Evolutionary conservation across 1,284 basidiomycete genomes (phyloP), one percentile per base, ranked within the genome.

Genomic region (Heterobasidion parviporum): DNA sequence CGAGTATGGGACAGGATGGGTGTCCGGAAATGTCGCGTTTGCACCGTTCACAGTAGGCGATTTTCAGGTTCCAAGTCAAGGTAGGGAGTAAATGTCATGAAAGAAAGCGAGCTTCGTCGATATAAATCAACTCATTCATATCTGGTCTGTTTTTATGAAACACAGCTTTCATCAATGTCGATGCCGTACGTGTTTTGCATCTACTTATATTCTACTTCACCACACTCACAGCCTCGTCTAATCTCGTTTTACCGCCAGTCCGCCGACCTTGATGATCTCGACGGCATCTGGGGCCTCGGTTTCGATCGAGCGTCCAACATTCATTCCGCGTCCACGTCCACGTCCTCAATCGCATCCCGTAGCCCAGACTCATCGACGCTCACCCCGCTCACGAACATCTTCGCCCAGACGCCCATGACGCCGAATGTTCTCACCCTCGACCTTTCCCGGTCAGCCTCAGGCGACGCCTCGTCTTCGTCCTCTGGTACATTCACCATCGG

Each of bases 301-400:
- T 48, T 48, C 18, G 46, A 48, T 10, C 26, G 16, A 10, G 26
- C n/a, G 12, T 48, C 46, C 26, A 18, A 48, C 10, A 32, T 32
- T 6, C 46, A 48, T 6, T 14, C n/a, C 12, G 46, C 18, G 10
- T 14, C 46, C 16, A 6, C 6, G 12, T n/a, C 12, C 3, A 6
- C 38, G 12, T n/a, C 12, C 3, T 41, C 38, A 41, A 3, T n/a
- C 8, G 4, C 38, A 41, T 41, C 38, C 3, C n/a, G 5, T 26
- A 26, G 26, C 26, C 26, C 38, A 10, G 38, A 20, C 20, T 43
- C 52, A 3, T 32, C 12, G 14, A 18, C 15, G 12, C 38, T 35
- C 26, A 54, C 53, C 1, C 53, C 53, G 8, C 53, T 54, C 12
- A 33, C 53, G 8, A 54, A 54, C 34, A 26, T 54, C 34, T 54